A percentile compares a stretch with the other conserved stretches of the same genome.
phyloP scores from a whole-genome alignment of 73 alveolate genomes.

The Symbiodinium pilosum region DNA sequence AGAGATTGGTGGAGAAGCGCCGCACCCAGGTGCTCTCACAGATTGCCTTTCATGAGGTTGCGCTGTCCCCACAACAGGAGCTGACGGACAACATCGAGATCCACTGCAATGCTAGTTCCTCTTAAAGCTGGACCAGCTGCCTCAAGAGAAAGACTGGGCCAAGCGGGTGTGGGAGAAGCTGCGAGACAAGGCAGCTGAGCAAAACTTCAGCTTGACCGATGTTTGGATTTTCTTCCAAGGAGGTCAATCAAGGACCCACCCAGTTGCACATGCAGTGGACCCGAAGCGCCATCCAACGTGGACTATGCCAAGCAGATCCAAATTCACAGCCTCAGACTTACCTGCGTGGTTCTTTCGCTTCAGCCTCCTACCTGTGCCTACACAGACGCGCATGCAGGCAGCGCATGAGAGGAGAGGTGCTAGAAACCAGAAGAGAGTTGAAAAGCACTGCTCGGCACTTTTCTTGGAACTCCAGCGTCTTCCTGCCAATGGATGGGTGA shows the following conservation, averaged over 20 bases:
- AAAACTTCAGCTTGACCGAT: not conserved
- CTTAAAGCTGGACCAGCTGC: not conserved
- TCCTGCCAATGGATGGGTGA: too few relatives aligned
- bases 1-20: not conserved
- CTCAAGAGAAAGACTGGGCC: not conserved
- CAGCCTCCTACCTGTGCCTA: not conserved
- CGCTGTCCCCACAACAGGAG: too few relatives aligned
- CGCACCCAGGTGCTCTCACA: too few relatives aligned
- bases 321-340: not conserved
- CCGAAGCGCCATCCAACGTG: not conserved
- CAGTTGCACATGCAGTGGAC: not conserved
- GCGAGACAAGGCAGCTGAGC: not conserved
- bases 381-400: not conserved
- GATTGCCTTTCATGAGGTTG: too few relatives aligned
- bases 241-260: not conserved
- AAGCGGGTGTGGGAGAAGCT: too few relatives aligned
- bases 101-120: not conserved
- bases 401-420: too few relatives aligned
- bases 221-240: not conserved
- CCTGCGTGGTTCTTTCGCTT: not conserved
- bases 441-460: too few relatives aligned
- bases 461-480: too few relatives aligned
- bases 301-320: not conserved
- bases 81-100: not conserved
- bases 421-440: too few relatives aligned